Evolutionary conservation across 2,329 filamentous ascomycete genomes (phyloP).

Genomic region (Knoxdaviesia proteae): DNA sequence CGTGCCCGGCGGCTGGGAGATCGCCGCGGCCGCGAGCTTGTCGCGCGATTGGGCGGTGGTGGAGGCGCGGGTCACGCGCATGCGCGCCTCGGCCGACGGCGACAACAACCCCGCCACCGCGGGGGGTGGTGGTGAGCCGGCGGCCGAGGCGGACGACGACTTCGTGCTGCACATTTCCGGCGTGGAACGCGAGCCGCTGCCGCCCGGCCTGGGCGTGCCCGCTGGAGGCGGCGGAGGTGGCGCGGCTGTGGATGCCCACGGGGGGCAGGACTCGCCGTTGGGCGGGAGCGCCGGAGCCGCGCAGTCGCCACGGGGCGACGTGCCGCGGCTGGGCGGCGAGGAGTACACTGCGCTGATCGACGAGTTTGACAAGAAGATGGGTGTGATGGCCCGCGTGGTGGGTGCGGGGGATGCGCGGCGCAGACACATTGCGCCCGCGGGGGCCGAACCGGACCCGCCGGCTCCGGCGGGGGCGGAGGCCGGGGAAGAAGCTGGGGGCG

Average conservation of each 20-base stretch:
- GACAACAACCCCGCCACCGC: conserved; percentile 10
- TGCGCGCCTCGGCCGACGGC: conserved; percentile 15
- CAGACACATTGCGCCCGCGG: too few relatives aligned
- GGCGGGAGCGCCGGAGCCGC: neutral
- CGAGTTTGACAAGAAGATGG: conserved; percentile 38
- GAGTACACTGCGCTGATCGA: conserved; percentile 30
- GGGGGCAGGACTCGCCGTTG: neutral
- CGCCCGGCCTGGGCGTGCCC: conserved; percentile 1
- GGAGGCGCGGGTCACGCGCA: conserved; percentile 21
- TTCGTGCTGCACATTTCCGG: conserved; percentile 16
- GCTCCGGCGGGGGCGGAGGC: too few relatives aligned
- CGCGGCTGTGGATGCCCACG: conserved; percentile 4
- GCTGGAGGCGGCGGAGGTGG: too few relatives aligned
- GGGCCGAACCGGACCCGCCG: too few relatives aligned
- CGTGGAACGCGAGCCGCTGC: conserved; percentile 15
- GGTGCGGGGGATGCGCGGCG: conserved; percentile 22
- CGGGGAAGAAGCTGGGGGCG: too few relatives aligned
- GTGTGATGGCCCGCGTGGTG: conserved; percentile 29
- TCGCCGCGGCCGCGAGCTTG: conserved; percentile 52
- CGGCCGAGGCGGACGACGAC: conserved; percentile 17
- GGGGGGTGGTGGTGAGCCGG: conserved; percentile 36
- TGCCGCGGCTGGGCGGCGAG: conserved; percentile 9
- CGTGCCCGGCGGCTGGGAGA: conserved; percentile 22
- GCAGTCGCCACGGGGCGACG: conserved; percentile 2
- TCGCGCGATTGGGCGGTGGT: conserved; percentile 50